These are phyloP conservation scores for Colletotrichum spinosum DNA, from an alignment of 2,329 filamentous ascomycete species.

Conservation along the genomic window DNA sequence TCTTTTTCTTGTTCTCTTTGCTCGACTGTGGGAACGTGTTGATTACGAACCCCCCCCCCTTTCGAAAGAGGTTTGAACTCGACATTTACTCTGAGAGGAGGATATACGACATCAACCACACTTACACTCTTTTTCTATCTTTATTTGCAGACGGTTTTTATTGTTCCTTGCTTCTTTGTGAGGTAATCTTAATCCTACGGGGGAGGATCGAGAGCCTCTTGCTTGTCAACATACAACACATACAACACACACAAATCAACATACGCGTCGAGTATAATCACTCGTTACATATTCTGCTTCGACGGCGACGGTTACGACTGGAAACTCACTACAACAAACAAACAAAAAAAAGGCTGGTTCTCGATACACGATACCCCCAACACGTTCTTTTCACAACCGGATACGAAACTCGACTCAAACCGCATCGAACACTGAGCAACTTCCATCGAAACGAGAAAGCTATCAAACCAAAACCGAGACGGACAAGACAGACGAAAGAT, in stretches of 20 bases:
- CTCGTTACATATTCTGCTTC: neutral
- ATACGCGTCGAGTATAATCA: neutral
- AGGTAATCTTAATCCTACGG: slow-evolving; percentile 33
- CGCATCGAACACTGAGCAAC: too few relatives aligned
- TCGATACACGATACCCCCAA: slow-evolving; percentile 1
- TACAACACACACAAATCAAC: neutral
- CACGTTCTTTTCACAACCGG: neutral
- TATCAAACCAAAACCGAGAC: neutral
- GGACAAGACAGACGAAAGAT: neutral
- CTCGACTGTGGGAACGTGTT: slow-evolving; percentile 17
- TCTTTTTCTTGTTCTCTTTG: slow-evolving; percentile 5
- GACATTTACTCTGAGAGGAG: neutral
- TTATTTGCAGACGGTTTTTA: neutral
- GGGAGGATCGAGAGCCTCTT: slow-evolving; percentile 22
- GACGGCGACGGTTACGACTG: neutral
- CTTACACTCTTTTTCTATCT: slow-evolving; percentile 3
- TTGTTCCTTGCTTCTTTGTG: neutral
- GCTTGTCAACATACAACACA: slow-evolving; percentile 3
- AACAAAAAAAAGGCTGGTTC: slow-evolving; percentile 27
- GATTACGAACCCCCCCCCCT: slow-evolving; percentile 18
- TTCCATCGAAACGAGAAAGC: neutral
- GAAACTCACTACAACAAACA: neutral
- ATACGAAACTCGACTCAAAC: too few relatives aligned
- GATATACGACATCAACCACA: neutral
- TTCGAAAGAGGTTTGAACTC: neutral